Base-by-base conservation (phyloP, 495 filamentous ascomycete species). In the Aspergillus panamensis region DNA sequence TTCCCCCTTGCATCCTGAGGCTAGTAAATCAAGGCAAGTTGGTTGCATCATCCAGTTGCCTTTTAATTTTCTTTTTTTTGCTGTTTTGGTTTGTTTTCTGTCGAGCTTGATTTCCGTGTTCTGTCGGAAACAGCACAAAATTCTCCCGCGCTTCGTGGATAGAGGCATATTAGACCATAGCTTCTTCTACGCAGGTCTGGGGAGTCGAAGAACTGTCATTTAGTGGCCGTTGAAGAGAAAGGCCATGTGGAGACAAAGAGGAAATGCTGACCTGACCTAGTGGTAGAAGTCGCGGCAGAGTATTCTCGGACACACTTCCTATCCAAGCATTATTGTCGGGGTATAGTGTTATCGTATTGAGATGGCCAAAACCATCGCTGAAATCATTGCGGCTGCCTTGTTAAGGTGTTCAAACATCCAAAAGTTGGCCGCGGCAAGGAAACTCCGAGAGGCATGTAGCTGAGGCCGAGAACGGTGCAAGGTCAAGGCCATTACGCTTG, bases 11-110 rank as follows among this genome's bases (percentile, higher is more conserved):
- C 17, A 13, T 39, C 12, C 13, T 51, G 51, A 35, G 51, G 48
- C 49, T 35, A 45, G 53, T 56, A 40, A 53, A 50, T 45, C 40
- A 25, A 51, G 40, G 21, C 53, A 51, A 52, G 12, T 56, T 61
- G 45, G 12, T 56, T 61, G 45, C 16, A 37, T 40, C 50, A 21
- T 39, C 20, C 35, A 40, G 1, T 13, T n/a, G 17, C 17, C 9
- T 50, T 31, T 16, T 40, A 40, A 14, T 40, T 39, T 40, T 40
- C 37, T 40, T 40, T 12, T 40, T 40, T 16, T 12, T 40, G 0
- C 16, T 40, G 0, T 16, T 40, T 40, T 40, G 3, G 0, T 40
- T 40, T 40, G 12, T 9, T 40, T 16, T 12, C 12, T 40, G 3
- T 12, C 9, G 1, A 13, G 12, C 16, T 9, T 40, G 12, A 8